Evolutionary conservation across 2,329 filamentous ascomycete genomes (phyloP), one percentile per base, ranked within the genome.

Genomic region (Microdochium nivale): DNA sequence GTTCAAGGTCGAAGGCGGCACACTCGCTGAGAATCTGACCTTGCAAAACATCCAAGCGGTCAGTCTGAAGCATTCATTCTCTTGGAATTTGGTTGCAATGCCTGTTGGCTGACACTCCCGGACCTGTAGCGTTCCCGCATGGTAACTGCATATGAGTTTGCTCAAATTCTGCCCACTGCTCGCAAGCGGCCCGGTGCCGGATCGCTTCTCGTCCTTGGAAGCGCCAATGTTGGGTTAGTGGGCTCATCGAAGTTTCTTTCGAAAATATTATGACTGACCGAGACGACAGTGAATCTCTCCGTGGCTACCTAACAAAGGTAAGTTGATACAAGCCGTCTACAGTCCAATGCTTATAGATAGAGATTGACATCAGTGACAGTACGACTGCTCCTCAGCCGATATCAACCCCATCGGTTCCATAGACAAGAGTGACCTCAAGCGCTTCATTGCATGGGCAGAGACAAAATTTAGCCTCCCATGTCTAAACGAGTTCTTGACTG

Each of bases 361-460:
- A 24, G 7, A 23, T 19, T 44, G 19, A 44, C 19, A 23, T 13
- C 16, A 5, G 19, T 7, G 9, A 44, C 21, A 46, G 27, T 35
- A 51, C 50, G 82, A 85, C 59, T 72, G 70, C 53, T 71, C 66
- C 9, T 71, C 66, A 25, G 73, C 70, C 4, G 74, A 77, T 56
- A 73, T 84, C 62, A 82, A 86, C 58, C 83, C 83, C 3, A 84
- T 86, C 49, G 83, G 80, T 16, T 75, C 74, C 5, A 76, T 78
- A 35, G 68, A 67, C 52, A 90, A 89, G 65, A 80, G 74, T 2
- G 87, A 90, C 58, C 70, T 89, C 1, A 88, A 87, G 64, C 68
- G 76, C 10, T 90, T 91, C 68, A 86, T 90, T 53, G 70, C 69
- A n/a, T 90, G 80, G 75, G 78, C 83, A 2, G 66, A 72, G 50